phyloP scores from a whole-genome alignment of 2,329 filamentous ascomycete species.

The Arthroderma uncinatum region DNA sequence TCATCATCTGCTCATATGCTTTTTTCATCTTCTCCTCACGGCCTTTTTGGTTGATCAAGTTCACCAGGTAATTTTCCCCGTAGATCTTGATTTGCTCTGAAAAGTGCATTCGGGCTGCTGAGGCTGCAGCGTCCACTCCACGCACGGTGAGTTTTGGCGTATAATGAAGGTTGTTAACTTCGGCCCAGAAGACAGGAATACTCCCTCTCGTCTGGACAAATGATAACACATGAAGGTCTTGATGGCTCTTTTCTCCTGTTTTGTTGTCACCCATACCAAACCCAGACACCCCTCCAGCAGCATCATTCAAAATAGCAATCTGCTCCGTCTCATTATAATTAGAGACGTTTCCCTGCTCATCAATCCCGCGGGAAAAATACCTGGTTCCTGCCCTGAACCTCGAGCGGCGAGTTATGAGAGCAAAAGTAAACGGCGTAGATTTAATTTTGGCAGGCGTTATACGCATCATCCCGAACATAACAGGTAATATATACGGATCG shows the following conservation, averaged over 20 bases:
- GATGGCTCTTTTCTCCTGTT: slow-evolving; percentile 46
- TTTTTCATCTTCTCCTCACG: slow-evolving; percentile 81
- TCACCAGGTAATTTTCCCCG: slow-evolving; percentile 94
- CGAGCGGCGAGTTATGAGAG: slow-evolving; percentile 78
- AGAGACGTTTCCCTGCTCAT: slow-evolving; percentile 87
- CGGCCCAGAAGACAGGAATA: slow-evolving; percentile 91
- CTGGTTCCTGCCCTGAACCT: slow-evolving; percentile 80
- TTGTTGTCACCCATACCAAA: slow-evolving; percentile 71
- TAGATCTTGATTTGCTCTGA: slow-evolving; percentile 87
- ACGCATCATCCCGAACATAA: slow-evolving; percentile 93
- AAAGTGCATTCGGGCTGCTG: slow-evolving; percentile 77
- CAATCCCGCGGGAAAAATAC: slow-evolving; percentile 88
- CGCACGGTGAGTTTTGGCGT: slow-evolving; percentile 82
- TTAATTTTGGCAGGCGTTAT: slow-evolving; percentile 81
- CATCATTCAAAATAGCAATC: slow-evolving; percentile 77
- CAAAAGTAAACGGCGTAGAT: slow-evolving; percentile 68
- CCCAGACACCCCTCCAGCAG: slow-evolving; percentile 60
- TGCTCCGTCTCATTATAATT: slow-evolving; percentile 99
- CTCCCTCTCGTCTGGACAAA: slow-evolving; percentile 96
- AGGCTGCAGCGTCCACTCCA: slow-evolving; percentile 65
- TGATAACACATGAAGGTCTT: slow-evolving; percentile 78
- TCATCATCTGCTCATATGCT: slow-evolving; percentile 84
- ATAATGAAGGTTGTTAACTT: slow-evolving; percentile 87
- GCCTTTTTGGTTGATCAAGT: slow-evolving; percentile 92
- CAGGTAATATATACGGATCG: slow-evolving; percentile 86